Base-by-base conservation (phyloP, 2,329 filamentous ascomycete genomes). In the Bipolaris gigantea region DNA sequence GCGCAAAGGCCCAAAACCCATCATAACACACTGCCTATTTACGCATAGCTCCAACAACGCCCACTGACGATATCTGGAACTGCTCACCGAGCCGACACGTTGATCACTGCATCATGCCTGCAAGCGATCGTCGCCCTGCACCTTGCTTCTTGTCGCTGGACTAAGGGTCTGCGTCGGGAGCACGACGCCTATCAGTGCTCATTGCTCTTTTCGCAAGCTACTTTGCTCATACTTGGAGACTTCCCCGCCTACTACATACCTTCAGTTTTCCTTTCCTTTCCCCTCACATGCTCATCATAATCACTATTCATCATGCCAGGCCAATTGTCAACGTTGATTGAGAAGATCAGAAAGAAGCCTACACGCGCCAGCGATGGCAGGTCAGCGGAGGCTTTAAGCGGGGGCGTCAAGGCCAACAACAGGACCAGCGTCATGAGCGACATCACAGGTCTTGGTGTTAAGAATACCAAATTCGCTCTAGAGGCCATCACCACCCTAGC, bases 401-500 rank as follows among this genome's bases (percentile, higher is more conserved):
- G 67, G 10, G 27, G 38, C 19, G 27, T 64, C 47, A 56, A 63
- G 49, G 59, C 48, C 25, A 44, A 51, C 51, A 45, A 67, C 42
- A 70, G 69, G 55, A 72, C 69, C 5, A 54, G 56, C 30, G 55
- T 73, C 19, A 36, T 55, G 50, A 74, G 81, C 18, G 87, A 90
- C 62, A 60, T 90, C 44, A 83, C 79, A 58, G 74, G 80, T 5
- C 71, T 90, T 18, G 71, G 81, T 59, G 54, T 79, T 67, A 77
- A 68, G 78, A 82, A 69, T 45, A 66, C 66, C 35, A 64, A 57
- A 57, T 73, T 66, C 53, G 55, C 73, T 34, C 65, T 73, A 79
- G 88, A 90, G 60, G 69, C 88, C 40, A 76, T 90, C 53, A 81
- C 82, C 50, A 80, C 77, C 56, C 86, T 89, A 73, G 72, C 86